Percentiles rank a stretch among this genome's conserved stretches.
phyloP scores from a whole-genome alignment of 1,284 basidiomycete genomes.

The Ustilago vetiveriae region DNA sequence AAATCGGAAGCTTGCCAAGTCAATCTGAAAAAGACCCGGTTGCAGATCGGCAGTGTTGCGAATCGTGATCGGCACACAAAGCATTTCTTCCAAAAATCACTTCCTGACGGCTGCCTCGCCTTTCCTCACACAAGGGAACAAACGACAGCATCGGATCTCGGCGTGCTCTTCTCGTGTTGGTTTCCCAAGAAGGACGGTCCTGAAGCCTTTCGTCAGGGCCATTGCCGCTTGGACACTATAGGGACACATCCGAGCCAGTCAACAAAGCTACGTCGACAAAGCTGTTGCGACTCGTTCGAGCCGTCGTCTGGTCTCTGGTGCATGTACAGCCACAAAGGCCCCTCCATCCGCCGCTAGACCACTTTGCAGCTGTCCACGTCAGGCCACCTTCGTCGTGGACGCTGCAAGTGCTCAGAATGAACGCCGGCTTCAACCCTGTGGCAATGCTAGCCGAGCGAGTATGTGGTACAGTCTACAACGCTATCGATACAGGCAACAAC shows the following conservation, averaged over 20 bases:
- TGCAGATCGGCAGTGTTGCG: constrained; percentile 7
- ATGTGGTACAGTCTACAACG: constrained; percentile 53
- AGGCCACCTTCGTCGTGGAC: constrained; percentile 11
- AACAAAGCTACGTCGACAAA: neutral
- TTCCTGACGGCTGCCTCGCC: too few species aligned
- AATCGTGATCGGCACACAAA: neutral
- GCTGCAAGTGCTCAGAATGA: constrained; percentile 16
- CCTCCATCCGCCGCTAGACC: constrained; percentile 1
- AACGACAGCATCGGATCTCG: constrained; percentile 24
- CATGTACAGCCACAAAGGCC: neutral
- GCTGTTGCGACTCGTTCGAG: constrained; percentile 12
- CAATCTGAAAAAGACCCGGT: neutral
- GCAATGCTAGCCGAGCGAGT: constrained; percentile 50
- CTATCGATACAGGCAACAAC: constrained; percentile 54
- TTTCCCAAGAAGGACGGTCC: constrained; percentile 7
- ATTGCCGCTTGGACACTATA: too few species aligned
- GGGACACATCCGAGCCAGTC: too few species aligned
- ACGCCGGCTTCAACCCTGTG: constrained; percentile 38
- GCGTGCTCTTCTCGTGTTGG: constrained; percentile 4
- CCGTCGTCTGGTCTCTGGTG: constrained; percentile 1
- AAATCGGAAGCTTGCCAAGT: constrained; percentile 2
- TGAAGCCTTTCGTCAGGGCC: neutral
- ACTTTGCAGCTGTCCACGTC: constrained; percentile 10
- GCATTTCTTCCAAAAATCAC: constrained; percentile 13
- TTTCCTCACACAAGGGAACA: neutral